A percentile compares a stretch with the other conserved stretches of the same genome.
These are phyloP conservation scores for Logfia minima DNA, from an alignment of 129 eudicot genomes.

Conservation along the genomic window DNA sequence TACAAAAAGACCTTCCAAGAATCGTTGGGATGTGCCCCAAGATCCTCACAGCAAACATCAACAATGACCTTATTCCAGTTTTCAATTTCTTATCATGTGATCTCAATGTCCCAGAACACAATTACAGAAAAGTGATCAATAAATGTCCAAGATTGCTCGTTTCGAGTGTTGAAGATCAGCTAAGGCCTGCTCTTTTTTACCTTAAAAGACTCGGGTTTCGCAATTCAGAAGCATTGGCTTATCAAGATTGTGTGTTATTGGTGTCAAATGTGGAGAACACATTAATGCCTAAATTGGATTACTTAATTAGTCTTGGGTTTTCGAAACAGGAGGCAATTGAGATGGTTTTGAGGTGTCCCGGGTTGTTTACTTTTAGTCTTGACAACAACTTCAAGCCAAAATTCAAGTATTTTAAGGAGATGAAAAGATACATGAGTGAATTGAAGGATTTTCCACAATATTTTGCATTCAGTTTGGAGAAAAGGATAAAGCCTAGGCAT, in stretches of 20 bases:
- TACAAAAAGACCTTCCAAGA: slow-evolving; percentile 72
- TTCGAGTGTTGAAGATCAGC: slow-evolving; percentile 73
- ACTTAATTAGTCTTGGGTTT: slow-evolving; percentile 61
- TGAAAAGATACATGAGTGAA: slow-evolving; percentile 64
- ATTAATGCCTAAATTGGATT: slow-evolving; percentile 75
- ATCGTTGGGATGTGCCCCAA: slow-evolving; percentile 91
- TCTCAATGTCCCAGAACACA: slow-evolving; percentile 59
- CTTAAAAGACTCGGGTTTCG: slow-evolving; percentile 71
- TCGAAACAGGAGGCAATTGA: slow-evolving; percentile 62
- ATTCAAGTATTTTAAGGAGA: slow-evolving; percentile 60
- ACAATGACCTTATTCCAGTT: slow-evolving; percentile 60
- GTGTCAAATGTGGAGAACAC: slow-evolving; percentile 86
- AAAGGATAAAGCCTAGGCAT: slow-evolving; percentile 84
- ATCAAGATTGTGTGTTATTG: slow-evolving; percentile 70
- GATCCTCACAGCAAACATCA: slow-evolving; percentile 61
- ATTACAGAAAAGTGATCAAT: slow-evolving; percentile 64
- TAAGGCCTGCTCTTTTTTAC: slow-evolving; percentile 75
- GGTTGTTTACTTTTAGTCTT: slow-evolving; percentile 77
- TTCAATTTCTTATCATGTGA: slow-evolving; percentile 62
- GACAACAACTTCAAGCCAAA: slow-evolving; percentile 86
- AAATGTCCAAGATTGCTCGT: slow-evolving; percentile 83
- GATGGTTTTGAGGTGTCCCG: slow-evolving; percentile 91
- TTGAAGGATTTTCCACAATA: slow-evolving; percentile 83
- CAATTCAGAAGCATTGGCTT: slow-evolving; percentile 61
- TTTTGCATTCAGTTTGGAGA: slow-evolving; percentile 92